Conservation (phyloP, 148 eudicot species). For the Chenopodium berlandieri region DNA sequence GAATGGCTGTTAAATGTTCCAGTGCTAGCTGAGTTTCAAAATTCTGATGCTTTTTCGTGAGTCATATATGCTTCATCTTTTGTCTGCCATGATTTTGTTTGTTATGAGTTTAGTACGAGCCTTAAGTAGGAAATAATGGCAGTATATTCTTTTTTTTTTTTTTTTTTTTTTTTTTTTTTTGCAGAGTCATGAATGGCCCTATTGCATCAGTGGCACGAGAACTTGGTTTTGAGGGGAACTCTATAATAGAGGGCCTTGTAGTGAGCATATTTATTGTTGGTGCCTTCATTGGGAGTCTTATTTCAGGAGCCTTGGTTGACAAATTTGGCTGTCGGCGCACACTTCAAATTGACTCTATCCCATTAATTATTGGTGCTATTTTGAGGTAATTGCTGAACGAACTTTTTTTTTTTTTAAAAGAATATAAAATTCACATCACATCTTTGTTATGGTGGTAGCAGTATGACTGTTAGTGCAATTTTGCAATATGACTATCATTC, state of each 20-base stretch:
- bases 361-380: conserved; percentile 69
- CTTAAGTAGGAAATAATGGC: neutral
- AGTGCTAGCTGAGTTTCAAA: neutral
- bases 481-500: too few relatives aligned
- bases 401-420: conserved; percentile 3
- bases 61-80: neutral
- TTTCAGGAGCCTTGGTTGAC: conserved; percentile 54
- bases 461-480: neutral
- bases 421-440: neutral
- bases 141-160: too few relatives aligned
- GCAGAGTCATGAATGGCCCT: conserved; percentile 87
- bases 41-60: neutral
- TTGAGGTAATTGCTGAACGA: conserved; percentile 45
- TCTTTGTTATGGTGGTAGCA: neutral
- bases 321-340: conserved; percentile 72
- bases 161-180: conserved; percentile 9
- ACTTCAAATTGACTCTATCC: conserved; percentile 67
- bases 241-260: conserved; percentile 74
- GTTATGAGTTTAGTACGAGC: neutral
- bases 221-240: conserved; percentile 80
- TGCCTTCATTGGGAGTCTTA: conserved; percentile 69
- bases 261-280: conserved; percentile 84
- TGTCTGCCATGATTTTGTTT: neutral
- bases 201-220: conserved; percentile 63
- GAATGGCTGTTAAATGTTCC: neutral